Base-by-base conservation (phyloP, 1,139 yeast genomes). In the Chernovozyma sophiae-reginae region DNA sequence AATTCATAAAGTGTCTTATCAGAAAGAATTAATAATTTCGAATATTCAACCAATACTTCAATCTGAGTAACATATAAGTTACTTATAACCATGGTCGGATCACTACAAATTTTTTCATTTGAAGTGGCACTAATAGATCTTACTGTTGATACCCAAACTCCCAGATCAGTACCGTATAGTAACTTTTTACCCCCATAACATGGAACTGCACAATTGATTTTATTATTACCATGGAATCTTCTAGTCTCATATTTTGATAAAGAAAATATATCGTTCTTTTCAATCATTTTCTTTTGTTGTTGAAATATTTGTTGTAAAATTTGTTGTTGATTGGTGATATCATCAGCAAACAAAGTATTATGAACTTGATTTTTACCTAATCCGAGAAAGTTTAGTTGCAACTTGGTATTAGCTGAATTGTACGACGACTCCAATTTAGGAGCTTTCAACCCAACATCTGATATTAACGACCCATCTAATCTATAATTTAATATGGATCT, bases 171-270 rank as follows among this genome's bases (percentile, higher is more conserved):
- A 34, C 97, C 97, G 52, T 86, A 90, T 33, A 92, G 60, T 47
- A 90, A 64, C 58, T 90, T 86, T 46, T 95, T 77, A 18, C 98
- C 97, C 39, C 97, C 97, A 53, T 92, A 96, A 56, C 90, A 83
- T 24, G 97, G 95, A 26, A 86, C 90, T 22, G 92, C 94, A 66
- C 97, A 89, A 53, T 86, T 89, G 48, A 92, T 87, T 45, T 83
- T 79, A 44, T 69, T 69, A 53, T 86, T 86, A 19, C 82, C 80
- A 33, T 68, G 66, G 58, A 90, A 90, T 52, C 81, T 78, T 50
- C 79, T 74, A 31, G 84, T 86, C 58, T 79, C 89, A 47, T 75
- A 76, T 46, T 86, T 84, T 24, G 82, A 81, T 44, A 82, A 65
- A 4, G 94, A 82, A 58, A 86, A 89, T 43, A 90, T 84, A 51